Conservation (phyloP, 2,329 filamentous ascomycete species). For the Apiospora malaysiana region DNA sequence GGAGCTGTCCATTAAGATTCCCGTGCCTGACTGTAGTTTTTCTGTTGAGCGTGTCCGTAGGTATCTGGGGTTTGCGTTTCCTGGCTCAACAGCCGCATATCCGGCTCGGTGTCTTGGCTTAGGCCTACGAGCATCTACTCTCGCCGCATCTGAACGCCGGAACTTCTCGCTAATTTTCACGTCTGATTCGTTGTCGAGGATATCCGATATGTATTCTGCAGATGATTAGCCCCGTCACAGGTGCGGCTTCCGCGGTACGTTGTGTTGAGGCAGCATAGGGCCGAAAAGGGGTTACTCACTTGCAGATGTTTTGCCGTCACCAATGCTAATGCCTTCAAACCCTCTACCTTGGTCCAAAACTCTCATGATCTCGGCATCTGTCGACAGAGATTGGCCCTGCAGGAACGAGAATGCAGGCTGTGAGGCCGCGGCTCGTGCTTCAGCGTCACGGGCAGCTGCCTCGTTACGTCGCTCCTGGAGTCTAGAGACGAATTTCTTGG, state of each 20-base stretch:
- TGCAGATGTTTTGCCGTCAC: neutral
- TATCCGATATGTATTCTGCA: slow-evolving; percentile 23
- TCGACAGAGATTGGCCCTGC: neutral
- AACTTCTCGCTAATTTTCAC: slow-evolving; percentile 36
- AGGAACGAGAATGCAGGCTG: neutral
- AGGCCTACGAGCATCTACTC: neutral
- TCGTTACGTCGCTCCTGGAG: slow-evolving; percentile 35
- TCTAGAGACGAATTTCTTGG: slow-evolving; percentile 35
- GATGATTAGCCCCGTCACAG: neutral
- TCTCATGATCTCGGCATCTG: slow-evolving; percentile 14
- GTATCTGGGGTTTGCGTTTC: neutral
- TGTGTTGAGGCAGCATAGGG: neutral
- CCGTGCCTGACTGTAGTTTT: neutral
- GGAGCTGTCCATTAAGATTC: neutral
- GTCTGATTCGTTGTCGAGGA: slow-evolving; percentile 35
- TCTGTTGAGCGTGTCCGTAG: neutral
- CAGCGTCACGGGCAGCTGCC: neutral
- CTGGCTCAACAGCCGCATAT: neutral
- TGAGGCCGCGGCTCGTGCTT: neutral
- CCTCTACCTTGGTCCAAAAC: neutral
- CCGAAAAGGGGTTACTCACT: neutral
- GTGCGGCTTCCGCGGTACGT: neutral
- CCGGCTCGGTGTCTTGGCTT: neutral
- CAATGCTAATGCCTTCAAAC: neutral
- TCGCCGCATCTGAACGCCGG: slow-evolving; percentile 27